phyloP scores from a whole-genome alignment of 495 filamentous ascomycete species.

The Paragyromitra xinjiangensis region DNA sequence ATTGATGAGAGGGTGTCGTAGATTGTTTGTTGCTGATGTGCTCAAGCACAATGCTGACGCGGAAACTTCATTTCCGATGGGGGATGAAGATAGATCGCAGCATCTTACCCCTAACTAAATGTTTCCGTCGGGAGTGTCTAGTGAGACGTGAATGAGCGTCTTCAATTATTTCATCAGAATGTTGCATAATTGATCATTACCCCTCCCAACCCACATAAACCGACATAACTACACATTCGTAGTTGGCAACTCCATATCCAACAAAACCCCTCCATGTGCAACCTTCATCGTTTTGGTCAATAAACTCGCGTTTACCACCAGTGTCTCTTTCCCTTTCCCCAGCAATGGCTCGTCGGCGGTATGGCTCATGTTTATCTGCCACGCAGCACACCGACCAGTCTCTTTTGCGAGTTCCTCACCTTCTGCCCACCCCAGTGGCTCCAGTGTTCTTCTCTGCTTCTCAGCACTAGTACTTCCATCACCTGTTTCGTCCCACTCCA shows the following conservation, averaged over 20 bases:
- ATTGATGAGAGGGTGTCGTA: too few relatives aligned
- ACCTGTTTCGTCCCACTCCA: conserved; percentile 18
- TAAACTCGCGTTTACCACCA: conserved; percentile 42
- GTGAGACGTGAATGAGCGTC: not conserved
- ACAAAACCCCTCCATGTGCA: conserved; percentile 26
- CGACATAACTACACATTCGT: not conserved
- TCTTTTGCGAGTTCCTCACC: not conserved
- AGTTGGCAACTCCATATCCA: conserved; percentile 40
- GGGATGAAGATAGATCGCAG: not conserved
- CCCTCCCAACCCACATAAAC: not conserved
- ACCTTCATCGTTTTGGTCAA: not conserved
- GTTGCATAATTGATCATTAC: not conserved
- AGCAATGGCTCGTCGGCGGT: conserved; percentile 5
- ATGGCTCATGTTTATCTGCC: conserved; percentile 27
- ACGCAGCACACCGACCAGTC: conserved; percentile 14
- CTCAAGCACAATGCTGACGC: too few relatives aligned
- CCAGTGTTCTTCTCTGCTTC: conserved; percentile 1
- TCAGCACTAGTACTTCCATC: not conserved
- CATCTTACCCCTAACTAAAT: not conserved
- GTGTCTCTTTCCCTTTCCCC: conserved; percentile 19
- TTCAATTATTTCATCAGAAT: not conserved
- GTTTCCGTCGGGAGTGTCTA: not conserved
- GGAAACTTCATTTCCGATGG: too few relatives aligned
- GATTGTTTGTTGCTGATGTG: not conserved
- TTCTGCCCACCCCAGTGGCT: not conserved